Evolutionary conservation across 2,329 filamentous ascomycete genomes (phyloP).

Genomic region (Purpureocillium lavendulum): DNA sequence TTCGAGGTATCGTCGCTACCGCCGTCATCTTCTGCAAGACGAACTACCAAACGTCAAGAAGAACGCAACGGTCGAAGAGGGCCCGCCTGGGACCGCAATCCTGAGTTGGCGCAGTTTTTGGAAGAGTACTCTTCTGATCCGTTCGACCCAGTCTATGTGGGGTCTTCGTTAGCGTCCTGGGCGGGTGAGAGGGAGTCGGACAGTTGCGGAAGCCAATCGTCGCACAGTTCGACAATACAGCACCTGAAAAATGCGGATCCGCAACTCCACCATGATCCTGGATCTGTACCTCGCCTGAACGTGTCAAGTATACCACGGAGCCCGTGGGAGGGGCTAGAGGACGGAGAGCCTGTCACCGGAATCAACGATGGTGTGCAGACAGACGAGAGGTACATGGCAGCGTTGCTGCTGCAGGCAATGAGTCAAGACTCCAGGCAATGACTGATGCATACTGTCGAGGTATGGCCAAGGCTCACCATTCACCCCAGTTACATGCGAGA

Average conservation of each 20-base stretch:
- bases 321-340: slow-evolving; percentile 2
- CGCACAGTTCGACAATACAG: neutral
- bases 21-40: neutral
- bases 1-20: neutral
- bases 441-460: too few species aligned
- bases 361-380: slow-evolving; percentile 1
- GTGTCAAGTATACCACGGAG: slow-evolving; percentile 1
- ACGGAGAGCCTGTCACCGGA: slow-evolving; percentile 1
- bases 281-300: too few species aligned
- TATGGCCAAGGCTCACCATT: too few species aligned
- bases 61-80: neutral
- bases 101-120: slow-evolving; percentile 1
- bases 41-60: slow-evolving; percentile 1
- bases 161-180: neutral
- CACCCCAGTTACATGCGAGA: too few species aligned
- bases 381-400: slow-evolving; percentile 1
- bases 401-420: slow-evolving; percentile 3
- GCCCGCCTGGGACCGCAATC: neutral
- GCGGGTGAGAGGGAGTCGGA: neutral
- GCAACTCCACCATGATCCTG: neutral
- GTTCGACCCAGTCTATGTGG: neutral
- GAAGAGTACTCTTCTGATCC: slow-evolving; percentile 1
- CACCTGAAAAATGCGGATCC: neutral
- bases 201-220: neutral
- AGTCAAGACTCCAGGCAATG: slow-evolving; percentile 1